These are phyloP conservation scores for Ophiostoma montium DNA, from an alignment of 2,329 filamentous ascomycete species.

Conservation along the genomic window DNA sequence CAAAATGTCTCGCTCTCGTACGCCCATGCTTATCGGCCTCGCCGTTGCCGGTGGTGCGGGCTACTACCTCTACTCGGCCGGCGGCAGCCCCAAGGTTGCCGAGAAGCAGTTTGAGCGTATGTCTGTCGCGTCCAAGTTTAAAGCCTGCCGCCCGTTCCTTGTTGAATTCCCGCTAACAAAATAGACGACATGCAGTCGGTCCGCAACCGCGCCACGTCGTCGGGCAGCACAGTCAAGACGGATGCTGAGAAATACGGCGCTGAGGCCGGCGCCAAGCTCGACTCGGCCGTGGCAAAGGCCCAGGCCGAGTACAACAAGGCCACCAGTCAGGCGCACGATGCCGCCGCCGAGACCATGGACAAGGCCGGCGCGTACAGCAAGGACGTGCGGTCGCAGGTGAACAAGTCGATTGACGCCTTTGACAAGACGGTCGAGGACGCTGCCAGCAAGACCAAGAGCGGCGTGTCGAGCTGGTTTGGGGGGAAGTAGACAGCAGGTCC, in stretches of 20 bases:
- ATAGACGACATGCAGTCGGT: slow-evolving; percentile 66
- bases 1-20: slow-evolving; percentile 29
- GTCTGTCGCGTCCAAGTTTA: slow-evolving; percentile 17
- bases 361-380: slow-evolving; percentile 57
- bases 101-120: slow-evolving; percentile 75
- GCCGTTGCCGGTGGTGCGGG: slow-evolving; percentile 54
- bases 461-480: slow-evolving; percentile 76
- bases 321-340: slow-evolving; percentile 43
- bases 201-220: slow-evolving; percentile 51
- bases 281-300: slow-evolving; percentile 53
- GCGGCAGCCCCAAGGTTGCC: slow-evolving; percentile 68
- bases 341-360: slow-evolving; percentile 69
- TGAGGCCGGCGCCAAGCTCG: slow-evolving; percentile 50
- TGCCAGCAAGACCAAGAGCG: slow-evolving; percentile 69
- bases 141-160: not conserved
- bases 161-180: slow-evolving; percentile 1
- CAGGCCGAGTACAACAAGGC: slow-evolving; percentile 34
- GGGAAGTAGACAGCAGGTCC: slow-evolving; percentile 29
- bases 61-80: slow-evolving; percentile 85
- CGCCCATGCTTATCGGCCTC: slow-evolving; percentile 41
- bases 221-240: slow-evolving; percentile 50
- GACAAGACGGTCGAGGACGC: slow-evolving; percentile 71
- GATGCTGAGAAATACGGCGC: slow-evolving; percentile 47
- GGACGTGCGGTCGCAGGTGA: slow-evolving; percentile 40
- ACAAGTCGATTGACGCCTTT: slow-evolving; percentile 67